These are phyloP conservation scores for Verticillium klebahnii DNA, from an alignment of 2,329 filamentous ascomycete genomes.

Conservation along the genomic window DNA sequence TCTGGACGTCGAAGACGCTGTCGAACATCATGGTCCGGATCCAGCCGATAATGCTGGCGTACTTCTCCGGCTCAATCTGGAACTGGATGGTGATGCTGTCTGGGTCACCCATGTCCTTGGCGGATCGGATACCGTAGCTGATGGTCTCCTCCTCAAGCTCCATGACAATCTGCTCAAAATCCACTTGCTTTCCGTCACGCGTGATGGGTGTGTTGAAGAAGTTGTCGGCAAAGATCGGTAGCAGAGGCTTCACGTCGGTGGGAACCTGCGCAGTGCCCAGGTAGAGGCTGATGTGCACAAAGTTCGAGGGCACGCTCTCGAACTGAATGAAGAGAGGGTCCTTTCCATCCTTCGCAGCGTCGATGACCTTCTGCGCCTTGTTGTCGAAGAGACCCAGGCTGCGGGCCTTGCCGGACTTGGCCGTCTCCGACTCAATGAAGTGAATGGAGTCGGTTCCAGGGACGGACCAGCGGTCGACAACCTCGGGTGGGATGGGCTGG, in stretches of 20 bases:
- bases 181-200: conserved; percentile 68
- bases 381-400: conserved; percentile 65
- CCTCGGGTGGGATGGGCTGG: conserved; percentile 71
- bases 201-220: conserved; percentile 91
- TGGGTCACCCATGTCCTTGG: conserved; percentile 65
- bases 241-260: conserved; percentile 75
- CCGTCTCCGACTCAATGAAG: conserved; percentile 85
- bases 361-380: conserved; percentile 69
- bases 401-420: conserved; percentile 73
- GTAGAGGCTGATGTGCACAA: conserved; percentile 79
- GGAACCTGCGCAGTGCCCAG: conserved; percentile 75
- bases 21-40: conserved; percentile 82
- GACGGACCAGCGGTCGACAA: conserved; percentile 79
- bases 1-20: conserved; percentile 73
- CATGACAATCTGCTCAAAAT: conserved; percentile 89
- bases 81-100: conserved; percentile 81
- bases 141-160: conserved; percentile 89
- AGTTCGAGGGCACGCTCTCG: conserved; percentile 89
- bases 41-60: conserved; percentile 77
- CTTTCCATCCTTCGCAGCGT: conserved; percentile 52
- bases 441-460: conserved; percentile 88
- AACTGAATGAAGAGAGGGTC: conserved; percentile 93
- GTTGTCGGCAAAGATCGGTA: conserved; percentile 81
- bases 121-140: conserved; percentile 69
- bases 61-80: conserved; percentile 85